A percentile compares a stretch with the other conserved stretches of the same genome.
Evolutionary conservation across 2,329 filamentous ascomycete species (phyloP).

Genomic region (Clonostachys chloroleuca): DNA sequence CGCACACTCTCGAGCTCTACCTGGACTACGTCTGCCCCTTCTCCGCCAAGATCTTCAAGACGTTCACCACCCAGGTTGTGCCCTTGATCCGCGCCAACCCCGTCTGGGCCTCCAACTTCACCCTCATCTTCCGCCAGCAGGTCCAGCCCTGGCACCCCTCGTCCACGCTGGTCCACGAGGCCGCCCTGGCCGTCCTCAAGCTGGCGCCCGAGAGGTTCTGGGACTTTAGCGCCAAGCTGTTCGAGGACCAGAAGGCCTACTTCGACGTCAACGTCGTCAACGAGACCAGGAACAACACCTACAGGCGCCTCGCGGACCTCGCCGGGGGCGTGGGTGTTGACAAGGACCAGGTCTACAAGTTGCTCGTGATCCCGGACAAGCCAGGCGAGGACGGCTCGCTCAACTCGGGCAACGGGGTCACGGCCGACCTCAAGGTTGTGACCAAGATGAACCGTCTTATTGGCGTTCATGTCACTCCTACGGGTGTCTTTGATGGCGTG

Average conservation of each 20-base stretch:
- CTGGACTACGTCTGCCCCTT: conserved; percentile 89
- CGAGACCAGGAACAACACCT: conserved; percentile 81
- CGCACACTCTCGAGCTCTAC: conserved; percentile 61
- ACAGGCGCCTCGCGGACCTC: conserved; percentile 72
- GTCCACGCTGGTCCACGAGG: conserved; percentile 77
- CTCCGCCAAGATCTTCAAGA: conserved; percentile 68
- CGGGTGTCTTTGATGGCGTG: conserved; percentile 82
- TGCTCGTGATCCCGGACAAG: conserved; percentile 67
- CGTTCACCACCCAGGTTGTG: conserved; percentile 62
- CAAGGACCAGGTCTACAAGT: conserved; percentile 61
- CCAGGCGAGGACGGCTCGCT: conserved; percentile 61
- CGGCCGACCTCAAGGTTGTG: conserved; percentile 78
- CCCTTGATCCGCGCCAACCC: conserved; percentile 62
- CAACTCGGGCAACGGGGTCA: conserved; percentile 79
- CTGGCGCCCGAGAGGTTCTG: conserved; percentile 72
- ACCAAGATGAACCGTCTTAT: conserved; percentile 76
- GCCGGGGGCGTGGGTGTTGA: conserved; percentile 65
- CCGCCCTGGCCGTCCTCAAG: conserved; percentile 73
- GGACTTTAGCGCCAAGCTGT: conserved; percentile 67
- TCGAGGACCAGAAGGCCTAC: conserved; percentile 65
- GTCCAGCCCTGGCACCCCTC: conserved; percentile 95
- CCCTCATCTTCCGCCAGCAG: conserved; percentile 84
- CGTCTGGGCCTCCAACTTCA: conserved; percentile 48
- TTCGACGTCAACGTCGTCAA: conserved; percentile 83
- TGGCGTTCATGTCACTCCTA: conserved; percentile 87